Conservation (phyloP, 768 basidiomycete species). For the Calocera cornea region DNA sequence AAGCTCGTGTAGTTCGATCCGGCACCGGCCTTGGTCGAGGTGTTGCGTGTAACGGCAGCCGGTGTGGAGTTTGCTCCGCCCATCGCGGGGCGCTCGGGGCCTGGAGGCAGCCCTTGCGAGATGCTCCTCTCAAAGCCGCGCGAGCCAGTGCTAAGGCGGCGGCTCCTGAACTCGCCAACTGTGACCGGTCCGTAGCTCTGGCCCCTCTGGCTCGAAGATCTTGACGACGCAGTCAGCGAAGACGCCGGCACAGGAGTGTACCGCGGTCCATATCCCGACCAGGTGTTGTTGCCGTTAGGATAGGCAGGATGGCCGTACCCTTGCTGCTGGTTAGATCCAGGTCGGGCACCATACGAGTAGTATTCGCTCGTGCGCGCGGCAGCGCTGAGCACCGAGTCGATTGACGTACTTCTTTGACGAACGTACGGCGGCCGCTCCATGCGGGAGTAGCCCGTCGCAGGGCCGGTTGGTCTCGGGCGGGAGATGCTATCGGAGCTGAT, state of each 20-base stretch:
- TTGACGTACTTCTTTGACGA: neutral
- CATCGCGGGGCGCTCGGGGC: neutral
- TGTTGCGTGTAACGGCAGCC: neutral
- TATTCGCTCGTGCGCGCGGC: neutral
- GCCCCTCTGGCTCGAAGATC: neutral
- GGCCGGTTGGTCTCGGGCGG: neutral
- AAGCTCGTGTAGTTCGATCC: conserved; percentile 1
- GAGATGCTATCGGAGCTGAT: neutral
- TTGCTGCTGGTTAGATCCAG: neutral
- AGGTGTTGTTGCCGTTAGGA: neutral
- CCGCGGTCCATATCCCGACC: neutral
- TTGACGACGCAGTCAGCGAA: neutral
- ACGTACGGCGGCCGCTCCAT: neutral
- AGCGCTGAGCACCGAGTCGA: neutral
- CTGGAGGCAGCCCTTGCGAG: neutral
- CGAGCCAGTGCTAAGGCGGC: neutral
- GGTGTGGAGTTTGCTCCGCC: neutral
- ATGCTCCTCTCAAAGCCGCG: neutral
- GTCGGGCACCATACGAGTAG: neutral
- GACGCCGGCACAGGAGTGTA: neutral
- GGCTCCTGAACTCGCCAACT: neutral
- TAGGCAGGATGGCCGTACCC: neutral
- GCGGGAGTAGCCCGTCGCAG: neutral
- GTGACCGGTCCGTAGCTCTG: neutral
- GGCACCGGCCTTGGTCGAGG: neutral